Base-by-base conservation (phyloP, 139 green algal species). In the Picochlorum sp. region DNA sequence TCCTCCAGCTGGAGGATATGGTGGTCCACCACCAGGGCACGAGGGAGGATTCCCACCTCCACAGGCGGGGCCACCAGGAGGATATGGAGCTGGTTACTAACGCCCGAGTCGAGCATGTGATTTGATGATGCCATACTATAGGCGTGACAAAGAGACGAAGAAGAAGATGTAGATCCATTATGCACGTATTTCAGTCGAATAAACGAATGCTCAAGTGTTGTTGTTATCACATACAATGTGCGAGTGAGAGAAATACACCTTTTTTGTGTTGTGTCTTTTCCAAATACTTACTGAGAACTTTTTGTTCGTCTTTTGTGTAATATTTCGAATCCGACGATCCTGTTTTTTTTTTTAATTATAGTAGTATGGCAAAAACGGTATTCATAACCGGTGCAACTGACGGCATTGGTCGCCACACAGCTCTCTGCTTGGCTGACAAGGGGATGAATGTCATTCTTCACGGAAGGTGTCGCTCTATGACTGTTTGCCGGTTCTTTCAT, bases 351-450 rank as follows among this genome's bases (percentile, higher is more conserved):
- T 41, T 1, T 0, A 41, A 41, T 41, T 13, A 1, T 41, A 41
- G 34, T 41, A 41, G 34, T 41, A 41, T 41, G 34, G 13, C 47
- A 23, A 70, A 74, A 47, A 74, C 66, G 1, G 79, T 65, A 49
- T 49, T 88, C 21, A 64, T 57, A 8, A 57, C 62, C 38, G 71
- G 67, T 15, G 30, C 62, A 31, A 90, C 83, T 0, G 83, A 90
- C 47, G 84, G 84, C 20, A 91, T 91, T 30, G 84, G 84, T 3
- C 45, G 47, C 24, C 81, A 90, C 62, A 91, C 84, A 2, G 76
- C 78, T 0, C 34, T 54, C 18, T 72, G 31, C 18, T 64, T 91
- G 5, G 80, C 77, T 9, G 4, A 8, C 13, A 45, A 60, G 11
- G 84, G 77, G 16, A 73, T 67, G 1, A 69, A 62, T 3, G 81